phyloP scores from a whole-genome alignment of 352 stramenopile species.

The Aphanomyces astaci region DNA sequence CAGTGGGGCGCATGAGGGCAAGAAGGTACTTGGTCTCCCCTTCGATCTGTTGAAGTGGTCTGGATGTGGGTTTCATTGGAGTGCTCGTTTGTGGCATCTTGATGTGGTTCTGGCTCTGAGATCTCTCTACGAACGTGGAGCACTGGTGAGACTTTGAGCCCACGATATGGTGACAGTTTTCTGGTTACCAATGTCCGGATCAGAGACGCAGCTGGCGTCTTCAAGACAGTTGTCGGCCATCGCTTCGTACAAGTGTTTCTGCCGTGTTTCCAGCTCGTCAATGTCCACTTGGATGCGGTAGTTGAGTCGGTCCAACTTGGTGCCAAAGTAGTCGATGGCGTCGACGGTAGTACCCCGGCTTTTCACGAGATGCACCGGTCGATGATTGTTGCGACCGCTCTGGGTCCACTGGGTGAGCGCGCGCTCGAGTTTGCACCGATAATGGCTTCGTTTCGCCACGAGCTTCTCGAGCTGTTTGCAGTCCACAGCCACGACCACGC shows the following conservation, averaged over 20 bases:
- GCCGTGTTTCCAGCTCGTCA: constrained; percentile 52
- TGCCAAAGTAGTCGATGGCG: constrained; percentile 60
- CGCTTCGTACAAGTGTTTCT: constrained; percentile 44
- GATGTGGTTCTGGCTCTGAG: no score
- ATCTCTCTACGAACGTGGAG: background rate
- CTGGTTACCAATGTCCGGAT: background rate
- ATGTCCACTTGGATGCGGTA: constrained; percentile 70
- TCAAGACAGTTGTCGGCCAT: constrained; percentile 35
- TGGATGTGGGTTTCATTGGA: no score
- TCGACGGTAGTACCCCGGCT: constrained; percentile 40
- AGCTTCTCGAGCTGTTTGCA: constrained; percentile 68
- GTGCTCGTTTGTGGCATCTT: no score
- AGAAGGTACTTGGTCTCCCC: background rate
- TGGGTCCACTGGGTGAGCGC: constrained; percentile 32
- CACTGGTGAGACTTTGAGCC: constrained; percentile 4
- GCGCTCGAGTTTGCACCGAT: constrained; percentile 63
- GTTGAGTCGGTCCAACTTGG: constrained; percentile 63
- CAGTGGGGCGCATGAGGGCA: constrained; percentile 51
- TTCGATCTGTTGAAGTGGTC: background rate
- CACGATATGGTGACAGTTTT: constrained; percentile 14
- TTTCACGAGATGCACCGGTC: constrained; percentile 36
- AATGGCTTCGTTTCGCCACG: constrained; percentile 52
- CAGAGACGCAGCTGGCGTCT: constrained; percentile 26
- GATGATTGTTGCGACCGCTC: constrained; percentile 52
- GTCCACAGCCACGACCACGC: constrained; percentile 69